Base-by-base conservation (phyloP, 768 basidiomycete genomes). In the Trametes coccinea region DNA sequence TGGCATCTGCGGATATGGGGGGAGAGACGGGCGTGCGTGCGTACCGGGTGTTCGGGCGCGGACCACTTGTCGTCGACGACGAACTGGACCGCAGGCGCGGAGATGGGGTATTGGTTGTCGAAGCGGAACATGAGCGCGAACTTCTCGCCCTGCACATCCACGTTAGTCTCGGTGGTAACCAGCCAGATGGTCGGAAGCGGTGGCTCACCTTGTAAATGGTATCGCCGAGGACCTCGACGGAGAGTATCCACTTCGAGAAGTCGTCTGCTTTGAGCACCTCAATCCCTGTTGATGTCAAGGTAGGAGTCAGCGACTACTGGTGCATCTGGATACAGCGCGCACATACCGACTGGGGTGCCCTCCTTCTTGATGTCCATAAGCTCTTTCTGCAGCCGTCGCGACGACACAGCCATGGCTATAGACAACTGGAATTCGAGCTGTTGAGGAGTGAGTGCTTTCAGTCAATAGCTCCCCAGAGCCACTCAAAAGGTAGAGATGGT, bases 51-150 rank as follows among this genome's bases (percentile, higher is more conserved):
- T 22, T 87, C 70, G 10, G 92, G 92, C n/a, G 90, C 80, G 69
- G 86, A 76, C 64, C 79, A 79, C 40, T 79, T 79, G 52, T 86
- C 80, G 51, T 82, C 81, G 14, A 89, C 84, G 43, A 93, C 84
- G 70, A 95, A 95, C 68, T 90, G 89, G 17, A 95, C 93, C 16
- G 91, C 90, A 11, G 93, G 93, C 2, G 91, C 85, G 10, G 90
- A 88, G 67, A 95, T 95, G 0, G 93, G 93, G 73, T 94, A 95
- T 67, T 84, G 82, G 1, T 82, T 40, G 65, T 92, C 90, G 71
- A 95, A 95, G 67, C 88, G 82, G 73, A 95, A 94, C 74, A 87
- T 87, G 41, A 93, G 79, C 57, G 83, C 87, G 73, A 91, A 88
- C 54, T 80, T 81, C 76, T 94, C 92, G 52, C 80, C 87, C 91